Evolutionary conservation across 2,329 filamentous ascomycete genomes (phyloP).

Genomic region (Phialemoniopsis sp.): DNA sequence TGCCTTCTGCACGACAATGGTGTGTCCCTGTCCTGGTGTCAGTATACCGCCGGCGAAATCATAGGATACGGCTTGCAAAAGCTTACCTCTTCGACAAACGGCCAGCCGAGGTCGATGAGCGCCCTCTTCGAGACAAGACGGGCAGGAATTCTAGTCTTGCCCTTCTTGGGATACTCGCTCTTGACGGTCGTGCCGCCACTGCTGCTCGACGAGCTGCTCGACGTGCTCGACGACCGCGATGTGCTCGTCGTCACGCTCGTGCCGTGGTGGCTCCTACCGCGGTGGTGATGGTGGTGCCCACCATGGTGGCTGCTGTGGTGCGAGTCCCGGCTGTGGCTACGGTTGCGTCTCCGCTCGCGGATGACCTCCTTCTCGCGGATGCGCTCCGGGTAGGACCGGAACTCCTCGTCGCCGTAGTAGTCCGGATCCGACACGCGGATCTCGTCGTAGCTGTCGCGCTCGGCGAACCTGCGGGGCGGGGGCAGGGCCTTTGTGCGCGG

Average conservation of each 20-base stretch:
- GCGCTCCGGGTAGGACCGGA: constrained; percentile 54
- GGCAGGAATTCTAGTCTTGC: constrained; percentile 84
- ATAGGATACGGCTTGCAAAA: neutral
- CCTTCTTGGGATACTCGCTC: constrained; percentile 71
- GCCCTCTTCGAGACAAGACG: constrained; percentile 76
- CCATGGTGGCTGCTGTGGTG: constrained; percentile 29
- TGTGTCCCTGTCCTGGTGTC: constrained; percentile 61
- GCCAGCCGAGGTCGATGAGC: constrained; percentile 80
- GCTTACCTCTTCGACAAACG: constrained; percentile 78
- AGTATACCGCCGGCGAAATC: constrained; percentile 13
- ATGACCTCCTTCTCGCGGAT: constrained; percentile 60
- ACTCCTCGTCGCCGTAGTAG: constrained; percentile 69
- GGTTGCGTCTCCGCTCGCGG: constrained; percentile 38
- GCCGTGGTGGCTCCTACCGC: constrained; percentile 26
- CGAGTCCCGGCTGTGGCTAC: constrained; percentile 33
- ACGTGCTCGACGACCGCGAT: constrained; percentile 36
- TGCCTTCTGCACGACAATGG: constrained; percentile 77
- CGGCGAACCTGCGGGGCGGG: constrained; percentile 52
- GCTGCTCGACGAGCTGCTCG: constrained; percentile 40
- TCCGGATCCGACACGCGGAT: constrained; percentile 63
- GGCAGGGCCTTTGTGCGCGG: constrained; percentile 60
- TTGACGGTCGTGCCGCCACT: constrained; percentile 42
- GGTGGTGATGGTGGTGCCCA: constrained; percentile 28
- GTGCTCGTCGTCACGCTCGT: constrained; percentile 28
- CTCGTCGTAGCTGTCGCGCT: constrained; percentile 59